Conservation (phyloP, 768 basidiomycete species). For the Coprinopsis cinerea region DNA sequence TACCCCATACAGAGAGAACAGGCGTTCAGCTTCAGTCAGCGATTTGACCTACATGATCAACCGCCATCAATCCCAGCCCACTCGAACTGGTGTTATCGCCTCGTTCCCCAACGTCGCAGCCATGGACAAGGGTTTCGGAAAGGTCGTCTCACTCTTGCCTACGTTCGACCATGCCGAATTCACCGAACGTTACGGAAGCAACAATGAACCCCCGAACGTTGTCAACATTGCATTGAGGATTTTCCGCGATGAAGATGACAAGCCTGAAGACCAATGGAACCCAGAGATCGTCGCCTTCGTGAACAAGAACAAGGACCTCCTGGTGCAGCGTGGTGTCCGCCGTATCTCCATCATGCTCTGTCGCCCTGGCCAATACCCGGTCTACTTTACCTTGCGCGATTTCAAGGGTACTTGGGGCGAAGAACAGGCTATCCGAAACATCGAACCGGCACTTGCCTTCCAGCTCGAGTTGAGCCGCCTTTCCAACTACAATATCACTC, state of each 20-base stretch:
- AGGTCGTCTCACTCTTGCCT: conserved; percentile 69
- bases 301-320: conserved; percentile 57
- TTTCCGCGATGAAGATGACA: conserved; percentile 75
- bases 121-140: conserved; percentile 67
- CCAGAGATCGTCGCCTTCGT: conserved; percentile 64
- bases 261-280: conserved; percentile 72
- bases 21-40: conserved; percentile 88
- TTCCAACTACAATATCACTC: conserved; percentile 93
- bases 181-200: conserved; percentile 65
- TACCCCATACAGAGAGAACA: conserved; percentile 38
- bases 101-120: conserved; percentile 77
- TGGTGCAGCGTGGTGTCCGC: conserved; percentile 77
- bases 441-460: conserved; percentile 96
- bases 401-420: conserved; percentile 76
- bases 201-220: conserved; percentile 81
- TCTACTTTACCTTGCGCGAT: conserved; percentile 88
- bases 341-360: conserved; percentile 91
- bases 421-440: conserved; percentile 95
- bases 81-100: conserved; percentile 86
- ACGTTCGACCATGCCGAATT: conserved; percentile 67
- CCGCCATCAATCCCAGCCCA: conserved; percentile 80
- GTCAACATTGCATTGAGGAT: conserved; percentile 90
- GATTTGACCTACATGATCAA: conserved; percentile 92
- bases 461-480: conserved; percentile 95
- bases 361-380: conserved; percentile 85